phyloP scores from a whole-genome alignment of 192 early-diverging fungal species.

The Gonapodya sp. region DNA sequence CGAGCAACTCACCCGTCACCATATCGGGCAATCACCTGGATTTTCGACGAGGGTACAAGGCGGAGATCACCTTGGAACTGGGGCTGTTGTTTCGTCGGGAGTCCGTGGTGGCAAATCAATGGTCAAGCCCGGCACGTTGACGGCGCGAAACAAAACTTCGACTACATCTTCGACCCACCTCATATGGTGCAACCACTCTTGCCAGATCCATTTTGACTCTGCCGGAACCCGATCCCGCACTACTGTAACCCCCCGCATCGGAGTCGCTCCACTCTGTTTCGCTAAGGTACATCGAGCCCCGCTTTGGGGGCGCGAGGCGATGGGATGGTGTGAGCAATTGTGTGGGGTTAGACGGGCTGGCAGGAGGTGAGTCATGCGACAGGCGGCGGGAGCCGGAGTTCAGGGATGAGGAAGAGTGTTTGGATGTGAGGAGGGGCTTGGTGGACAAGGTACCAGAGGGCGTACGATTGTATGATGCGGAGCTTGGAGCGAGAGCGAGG shows the following conservation, averaged over 20 bases:
- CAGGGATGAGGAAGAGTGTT: background rate
- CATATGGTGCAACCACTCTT: background rate
- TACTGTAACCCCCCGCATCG: background rate
- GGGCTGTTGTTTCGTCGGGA: no score
- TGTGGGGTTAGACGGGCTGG: background rate
- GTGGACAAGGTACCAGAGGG: no score
- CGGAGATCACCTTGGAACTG: slow-evolving; percentile 1
- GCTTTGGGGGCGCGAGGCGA: background rate
- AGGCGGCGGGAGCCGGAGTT: background rate
- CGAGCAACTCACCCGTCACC: no score
- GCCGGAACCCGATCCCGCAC: background rate
- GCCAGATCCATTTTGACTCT: background rate
- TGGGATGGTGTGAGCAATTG: background rate
- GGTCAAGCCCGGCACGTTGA: background rate
- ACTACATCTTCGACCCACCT: background rate
- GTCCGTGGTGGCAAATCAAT: no score
- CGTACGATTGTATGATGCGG: no score
- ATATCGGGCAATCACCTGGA: background rate
- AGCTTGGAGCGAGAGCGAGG: no score
- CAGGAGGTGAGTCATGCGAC: background rate
- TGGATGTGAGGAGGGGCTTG: no score
- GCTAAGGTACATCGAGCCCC: no score
- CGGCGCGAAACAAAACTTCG: background rate
- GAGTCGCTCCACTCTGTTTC: background rate
- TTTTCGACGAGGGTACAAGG: background rate